A percentile compares a stretch with the other conserved stretches of the same genome.
phyloP scores from a whole-genome alignment of 2,329 filamentous ascomycete species.

The Metarhizium anisopliae region DNA sequence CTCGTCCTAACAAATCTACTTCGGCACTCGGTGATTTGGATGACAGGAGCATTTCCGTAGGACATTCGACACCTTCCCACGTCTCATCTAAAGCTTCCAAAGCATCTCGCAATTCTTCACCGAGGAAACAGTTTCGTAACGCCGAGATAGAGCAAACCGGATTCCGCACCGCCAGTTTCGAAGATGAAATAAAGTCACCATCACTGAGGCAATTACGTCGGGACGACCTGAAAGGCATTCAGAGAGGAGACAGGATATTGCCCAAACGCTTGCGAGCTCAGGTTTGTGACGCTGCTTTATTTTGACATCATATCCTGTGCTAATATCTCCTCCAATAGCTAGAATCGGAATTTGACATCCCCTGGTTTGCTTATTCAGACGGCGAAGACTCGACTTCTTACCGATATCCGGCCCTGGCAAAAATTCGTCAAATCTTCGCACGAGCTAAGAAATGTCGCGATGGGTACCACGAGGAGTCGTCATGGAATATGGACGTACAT shows the following conservation, averaged over 20 bases:
- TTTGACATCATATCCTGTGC: background rate
- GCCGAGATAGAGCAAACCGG: background rate
- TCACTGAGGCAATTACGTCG: background rate
- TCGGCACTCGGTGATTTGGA: background rate
- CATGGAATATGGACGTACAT: background rate
- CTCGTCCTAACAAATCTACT: background rate
- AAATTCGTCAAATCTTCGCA: background rate
- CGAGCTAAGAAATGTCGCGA: background rate
- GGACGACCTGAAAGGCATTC: background rate
- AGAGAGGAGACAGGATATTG: background rate
- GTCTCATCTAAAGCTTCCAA: background rate
- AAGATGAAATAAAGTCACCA: background rate
- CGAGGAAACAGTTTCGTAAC: background rate
- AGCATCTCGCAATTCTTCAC: background rate
- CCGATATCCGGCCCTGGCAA: background rate
- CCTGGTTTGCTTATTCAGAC: background rate
- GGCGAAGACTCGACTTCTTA: background rate
- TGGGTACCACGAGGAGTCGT: background rate
- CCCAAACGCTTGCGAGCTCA: background rate
- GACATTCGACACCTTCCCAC: background rate
- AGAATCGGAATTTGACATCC: background rate
- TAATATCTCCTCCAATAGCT: background rate
- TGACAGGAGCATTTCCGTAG: background rate
- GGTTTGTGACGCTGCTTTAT: background rate
- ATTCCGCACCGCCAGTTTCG: background rate